These are phyloP conservation scores for Jacaranda mimosifolia DNA, from an alignment of 257 asterid genomes.

Conservation along the genomic window DNA sequence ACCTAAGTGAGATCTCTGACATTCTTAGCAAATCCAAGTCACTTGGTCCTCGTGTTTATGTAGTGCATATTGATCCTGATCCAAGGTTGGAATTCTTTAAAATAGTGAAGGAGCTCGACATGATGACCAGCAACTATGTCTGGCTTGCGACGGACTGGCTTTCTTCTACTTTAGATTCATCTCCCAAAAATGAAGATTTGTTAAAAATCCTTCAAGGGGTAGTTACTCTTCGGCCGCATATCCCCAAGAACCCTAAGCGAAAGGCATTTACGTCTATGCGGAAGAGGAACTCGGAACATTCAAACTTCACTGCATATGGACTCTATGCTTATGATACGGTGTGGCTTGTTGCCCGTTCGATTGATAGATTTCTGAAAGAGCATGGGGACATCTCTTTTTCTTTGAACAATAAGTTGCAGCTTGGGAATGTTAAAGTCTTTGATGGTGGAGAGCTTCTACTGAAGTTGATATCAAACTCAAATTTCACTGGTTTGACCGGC, in stretches of 20 bases:
- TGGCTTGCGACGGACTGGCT: slow-evolving; percentile 78
- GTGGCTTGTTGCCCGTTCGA: slow-evolving; percentile 44
- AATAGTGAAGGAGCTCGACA: slow-evolving; percentile 48
- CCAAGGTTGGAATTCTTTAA: slow-evolving; percentile 50
- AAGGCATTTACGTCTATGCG: slow-evolving; percentile 27
- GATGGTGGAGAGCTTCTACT: slow-evolving; percentile 39
- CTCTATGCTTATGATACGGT: slow-evolving; percentile 51
- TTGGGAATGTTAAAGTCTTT: slow-evolving; percentile 35
- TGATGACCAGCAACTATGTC: slow-evolving; percentile 58
- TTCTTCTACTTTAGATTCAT: slow-evolving; percentile 57
- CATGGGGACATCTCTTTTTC: slow-evolving; percentile 32
- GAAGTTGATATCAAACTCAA: slow-evolving; percentile 19
- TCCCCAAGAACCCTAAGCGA: slow-evolving; percentile 26
- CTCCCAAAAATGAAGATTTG: slow-evolving; percentile 25
- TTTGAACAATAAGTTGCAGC: slow-evolving; percentile 12
- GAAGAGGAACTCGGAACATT: slow-evolving; percentile 14
- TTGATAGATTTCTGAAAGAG: slow-evolving; percentile 33
- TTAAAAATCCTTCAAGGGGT: slow-evolving; percentile 41
- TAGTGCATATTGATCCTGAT: slow-evolving; percentile 66
- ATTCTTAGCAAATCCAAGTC: slow-evolving; percentile 39
- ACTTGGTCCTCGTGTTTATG: slow-evolving; percentile 58
- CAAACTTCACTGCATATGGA: slow-evolving; percentile 35
- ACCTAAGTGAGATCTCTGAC: slow-evolving; percentile 50
- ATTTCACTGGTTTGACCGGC: slow-evolving; percentile 42
- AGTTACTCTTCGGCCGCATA: slow-evolving; percentile 41